These are phyloP conservation scores for Nannochloropsis granulata DNA, from an alignment of 108 stramenopile species.

Conservation along the genomic window DNA sequence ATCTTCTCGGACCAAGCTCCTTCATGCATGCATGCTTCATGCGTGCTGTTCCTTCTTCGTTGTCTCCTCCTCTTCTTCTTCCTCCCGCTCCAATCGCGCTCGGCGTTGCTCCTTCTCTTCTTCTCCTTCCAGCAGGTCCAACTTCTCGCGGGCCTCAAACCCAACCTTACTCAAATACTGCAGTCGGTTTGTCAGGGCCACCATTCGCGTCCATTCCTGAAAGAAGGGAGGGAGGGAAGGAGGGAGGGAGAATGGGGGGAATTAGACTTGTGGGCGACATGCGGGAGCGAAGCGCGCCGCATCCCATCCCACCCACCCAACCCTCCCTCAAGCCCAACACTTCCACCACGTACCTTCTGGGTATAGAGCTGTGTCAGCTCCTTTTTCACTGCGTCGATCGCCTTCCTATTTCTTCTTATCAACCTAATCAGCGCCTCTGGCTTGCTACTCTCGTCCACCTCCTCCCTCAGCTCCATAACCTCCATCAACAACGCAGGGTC, in stretches of 20 bases:
- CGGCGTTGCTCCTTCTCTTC: background rate
- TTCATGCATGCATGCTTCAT: too few relatives aligned
- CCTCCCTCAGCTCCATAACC: conserved; percentile 17
- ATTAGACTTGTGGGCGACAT: background rate
- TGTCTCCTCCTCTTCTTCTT: too few relatives aligned
- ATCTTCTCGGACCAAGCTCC: too few relatives aligned
- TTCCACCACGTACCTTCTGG: background rate
- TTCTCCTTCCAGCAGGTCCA: background rate
- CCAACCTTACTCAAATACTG: background rate
- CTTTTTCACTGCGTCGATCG: background rate
- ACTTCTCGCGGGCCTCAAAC: background rate
- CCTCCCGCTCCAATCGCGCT: too few relatives aligned
- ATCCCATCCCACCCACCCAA: too few relatives aligned
- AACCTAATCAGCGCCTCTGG: background rate
- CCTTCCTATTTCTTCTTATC: background rate
- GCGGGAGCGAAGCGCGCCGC: too few relatives aligned
- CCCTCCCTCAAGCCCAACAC: too few relatives aligned
- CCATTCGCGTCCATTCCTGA: background rate
- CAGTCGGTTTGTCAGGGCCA: background rate
- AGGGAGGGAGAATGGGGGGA: background rate
- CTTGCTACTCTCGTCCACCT: conserved; percentile 2
- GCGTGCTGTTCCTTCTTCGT: too few relatives aligned
- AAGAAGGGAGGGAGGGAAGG: background rate
- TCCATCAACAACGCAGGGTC: conserved; percentile 5
- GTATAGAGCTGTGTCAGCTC: background rate